Evolutionary conservation across 345 rosid genomes (phyloP), one percentile per base, ranked within the genome.

Genomic region (Reutealis trisperma): DNA sequence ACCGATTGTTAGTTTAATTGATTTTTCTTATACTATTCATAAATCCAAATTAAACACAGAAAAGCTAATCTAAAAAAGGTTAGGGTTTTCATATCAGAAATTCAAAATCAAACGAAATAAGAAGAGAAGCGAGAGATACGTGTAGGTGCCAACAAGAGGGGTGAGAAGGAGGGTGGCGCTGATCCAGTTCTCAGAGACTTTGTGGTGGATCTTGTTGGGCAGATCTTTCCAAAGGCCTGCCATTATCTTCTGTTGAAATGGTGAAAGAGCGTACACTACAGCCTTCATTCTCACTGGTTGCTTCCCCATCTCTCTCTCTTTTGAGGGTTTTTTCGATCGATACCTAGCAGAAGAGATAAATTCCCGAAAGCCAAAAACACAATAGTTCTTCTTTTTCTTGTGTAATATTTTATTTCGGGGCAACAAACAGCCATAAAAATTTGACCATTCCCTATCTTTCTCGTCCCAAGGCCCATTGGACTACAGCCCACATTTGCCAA

Each of bases 111-210:
- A 18, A 16, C 8, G 21, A 25, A 60, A 21, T 4, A 59, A n/a
- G 8, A 16, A 60, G 22, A 45, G 61, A 49, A 5, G 58, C 27
- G 67, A 37, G 69, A 44, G n/a, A 24, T 86, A 93, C 97, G 89
- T 1, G 80, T 89, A 90, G 74, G 85, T 81, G 84, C 88, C 90
- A 79, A 92, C 72, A 79, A 91, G 81, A 25, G 98, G 98, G 32
- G 80, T 57, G 60, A 92, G 84, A 70, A 93, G 90, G 79, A 92
- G 91, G 70, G 84, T 71, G 82, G 94, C 85, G 82, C 85, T 88
- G 90, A 90, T 82, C 98, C 98, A 93, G 76, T 91, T 93, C 79
- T 93, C 97, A 63, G 93, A 76, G 77, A 93, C 86, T 87, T 93
- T 93, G 86, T 93, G 98, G 54, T 84, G 87, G 81, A 93, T 85